A percentile compares a stretch with the other conserved stretches of the same genome.
phyloP scores from a whole-genome alignment of 352 stramenopile genomes.

The Pythium dissimile region DNA sequence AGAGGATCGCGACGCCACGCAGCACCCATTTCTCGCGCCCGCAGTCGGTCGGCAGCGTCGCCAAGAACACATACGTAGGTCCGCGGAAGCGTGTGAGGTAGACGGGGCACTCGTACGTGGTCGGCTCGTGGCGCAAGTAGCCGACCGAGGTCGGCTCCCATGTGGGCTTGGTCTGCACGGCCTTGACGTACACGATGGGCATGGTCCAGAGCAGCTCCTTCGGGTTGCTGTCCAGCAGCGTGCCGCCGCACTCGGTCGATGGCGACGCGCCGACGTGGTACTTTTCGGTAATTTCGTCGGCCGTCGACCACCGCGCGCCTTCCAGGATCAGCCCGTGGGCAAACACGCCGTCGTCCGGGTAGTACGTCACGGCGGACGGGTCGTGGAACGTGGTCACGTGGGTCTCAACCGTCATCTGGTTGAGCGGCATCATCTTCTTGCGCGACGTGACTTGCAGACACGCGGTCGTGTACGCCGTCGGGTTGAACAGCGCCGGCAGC shows the following conservation, averaged over 20 bases:
- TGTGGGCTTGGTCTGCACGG: slow-evolving; percentile 88
- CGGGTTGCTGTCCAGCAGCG: slow-evolving; percentile 91
- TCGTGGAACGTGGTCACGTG: slow-evolving; percentile 94
- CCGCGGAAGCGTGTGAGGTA: slow-evolving; percentile 97
- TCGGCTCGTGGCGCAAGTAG: slow-evolving; percentile 91
- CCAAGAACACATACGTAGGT: slow-evolving; percentile 95
- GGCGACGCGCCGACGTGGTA: slow-evolving; percentile 83
- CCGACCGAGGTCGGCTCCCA: slow-evolving; percentile 96
- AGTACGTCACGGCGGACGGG: slow-evolving; percentile 66
- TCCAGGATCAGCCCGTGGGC: slow-evolving; percentile 96
- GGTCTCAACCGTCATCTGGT: slow-evolving; percentile 96
- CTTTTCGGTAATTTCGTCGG: slow-evolving; percentile 88
- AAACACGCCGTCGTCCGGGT: slow-evolving; percentile 92
- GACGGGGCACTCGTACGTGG: slow-evolving; percentile 95
- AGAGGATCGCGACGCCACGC: slow-evolving; percentile 91
- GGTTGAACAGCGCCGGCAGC: slow-evolving; percentile 95
- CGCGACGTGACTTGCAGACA: slow-evolving; percentile 95
- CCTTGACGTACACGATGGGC: slow-evolving; percentile 95
- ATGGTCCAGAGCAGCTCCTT: slow-evolving; percentile 94
- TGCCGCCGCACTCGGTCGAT: slow-evolving; percentile 82
- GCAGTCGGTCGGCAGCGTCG: slow-evolving; percentile 92
- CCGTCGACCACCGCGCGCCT: slow-evolving; percentile 89
- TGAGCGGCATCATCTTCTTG: slow-evolving; percentile 89
- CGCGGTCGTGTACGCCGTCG: slow-evolving; percentile 94
- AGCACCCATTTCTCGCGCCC: slow-evolving; percentile 93